Evolutionary conservation across 164 flowering plant genomes (phyloP), one percentile per base, ranked within the genome.

Genomic region (Macadamia tetraphylla): DNA sequence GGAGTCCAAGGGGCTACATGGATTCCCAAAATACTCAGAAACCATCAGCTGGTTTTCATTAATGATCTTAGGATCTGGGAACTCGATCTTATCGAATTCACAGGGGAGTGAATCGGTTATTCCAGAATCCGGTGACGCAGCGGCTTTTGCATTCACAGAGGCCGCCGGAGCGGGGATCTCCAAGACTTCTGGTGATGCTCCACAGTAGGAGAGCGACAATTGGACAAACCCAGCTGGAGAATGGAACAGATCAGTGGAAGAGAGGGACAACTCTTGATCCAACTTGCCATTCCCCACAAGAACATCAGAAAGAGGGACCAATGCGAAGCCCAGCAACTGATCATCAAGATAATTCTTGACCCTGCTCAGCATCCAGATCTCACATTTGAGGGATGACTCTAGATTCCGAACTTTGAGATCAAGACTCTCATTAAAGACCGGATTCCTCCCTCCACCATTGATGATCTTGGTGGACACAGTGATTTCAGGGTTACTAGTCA

Each of bases 341-440:
- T 88, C 94, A 68, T 85, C 88, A 5, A 87, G 84, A 75, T 88
- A 88, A 67, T 87, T 85, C 79, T 69, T 83, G 59, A 82, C 89
- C 68, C 94, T 78, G 73, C 94, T 88, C 68, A 88, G 66, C 94
- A 88, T 88, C 87, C 86, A 88, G 62, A 88, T 77, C 81, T 88
- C 94, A 76, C 91, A 87, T 72, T 82, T 88, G 46, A 88, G 81
- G 57, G 86, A 83, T 40, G 80, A 64, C 14, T 87, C 83, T 6
- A 79, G 13, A 1, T 78, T 83, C 12, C 73, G 76, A 42, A 88
- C 83, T 70, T 78, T 74, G 53, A 88, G 80, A 14, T 58, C 60
- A 29, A 87, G 74, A 57, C 46, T 78, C 1, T 88, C 84, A 61
- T 87, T 80, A 72, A 88, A 88, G 59, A 87, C 84, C 0, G 94